Conservation (phyloP, 2,329 filamentous ascomycete species). For the Trichoderma koningii region DNA sequence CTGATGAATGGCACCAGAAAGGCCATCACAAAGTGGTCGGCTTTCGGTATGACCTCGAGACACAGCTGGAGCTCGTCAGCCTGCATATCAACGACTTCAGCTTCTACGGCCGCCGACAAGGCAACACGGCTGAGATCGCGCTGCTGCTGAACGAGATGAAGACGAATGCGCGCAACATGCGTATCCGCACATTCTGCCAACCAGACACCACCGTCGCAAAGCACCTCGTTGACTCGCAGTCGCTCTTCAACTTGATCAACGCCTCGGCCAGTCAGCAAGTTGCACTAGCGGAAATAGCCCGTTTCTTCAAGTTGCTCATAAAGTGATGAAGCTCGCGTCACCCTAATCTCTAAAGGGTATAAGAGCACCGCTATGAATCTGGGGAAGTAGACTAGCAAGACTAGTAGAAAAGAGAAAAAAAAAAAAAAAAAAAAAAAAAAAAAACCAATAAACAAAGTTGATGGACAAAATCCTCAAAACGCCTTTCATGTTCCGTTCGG, state of each 20-base stretch:
- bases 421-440: slow-evolving; percentile 13
- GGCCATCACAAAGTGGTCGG: slow-evolving; percentile 58
- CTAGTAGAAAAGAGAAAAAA: not conserved
- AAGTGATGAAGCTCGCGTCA: not conserved
- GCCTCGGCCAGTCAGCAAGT: slow-evolving; percentile 47
- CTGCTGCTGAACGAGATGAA: slow-evolving; percentile 56
- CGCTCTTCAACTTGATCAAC: slow-evolving; percentile 53
- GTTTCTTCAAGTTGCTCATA: slow-evolving; percentile 57
- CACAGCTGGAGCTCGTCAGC: slow-evolving; percentile 57
- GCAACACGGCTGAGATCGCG: slow-evolving; percentile 46
- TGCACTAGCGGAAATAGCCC: slow-evolving; percentile 52
- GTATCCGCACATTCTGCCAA: slow-evolving; percentile 59
- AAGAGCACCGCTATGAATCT: too few relatives aligned
- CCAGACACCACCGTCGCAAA: slow-evolving; percentile 61
- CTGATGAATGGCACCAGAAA: slow-evolving; percentile 54
- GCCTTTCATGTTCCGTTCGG: slow-evolving; percentile 11
- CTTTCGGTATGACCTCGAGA: slow-evolving; percentile 62
- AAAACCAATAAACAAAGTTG: not conserved
- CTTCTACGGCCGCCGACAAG: slow-evolving; percentile 54
- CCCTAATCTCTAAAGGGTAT: too few relatives aligned
- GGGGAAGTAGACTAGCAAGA: too few relatives aligned
- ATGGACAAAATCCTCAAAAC: slow-evolving; percentile 24
- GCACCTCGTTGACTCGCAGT: slow-evolving; percentile 57
- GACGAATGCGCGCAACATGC: slow-evolving; percentile 54
- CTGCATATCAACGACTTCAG: slow-evolving; percentile 55